These are phyloP conservation scores for Suhomyces maxii DNA, from an alignment of 1,139 yeast genomes.

Conservation along the genomic window DNA sequence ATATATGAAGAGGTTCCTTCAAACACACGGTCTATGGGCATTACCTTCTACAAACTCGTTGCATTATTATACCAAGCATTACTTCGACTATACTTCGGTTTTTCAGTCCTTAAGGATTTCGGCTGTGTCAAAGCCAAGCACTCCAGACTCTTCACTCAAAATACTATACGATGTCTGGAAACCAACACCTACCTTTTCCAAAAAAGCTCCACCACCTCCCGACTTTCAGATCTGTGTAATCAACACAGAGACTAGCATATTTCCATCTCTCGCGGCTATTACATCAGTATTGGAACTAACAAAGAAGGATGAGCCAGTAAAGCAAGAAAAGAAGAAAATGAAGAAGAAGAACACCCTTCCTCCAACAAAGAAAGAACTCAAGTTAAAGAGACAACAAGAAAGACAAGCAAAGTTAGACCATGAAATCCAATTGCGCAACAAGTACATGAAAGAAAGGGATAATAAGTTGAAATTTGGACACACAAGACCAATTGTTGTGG, in stretches of 20 bases:
- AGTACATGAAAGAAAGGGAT: conserved; percentile 31
- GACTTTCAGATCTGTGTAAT: conserved; percentile 72
- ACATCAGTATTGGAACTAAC: conserved; percentile 29
- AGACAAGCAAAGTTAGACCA: conserved; percentile 29
- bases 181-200: conserved; percentile 70
- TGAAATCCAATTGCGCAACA: conserved; percentile 23
- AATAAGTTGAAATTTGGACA: conserved; percentile 42
- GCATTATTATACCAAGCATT: conserved; percentile 26
- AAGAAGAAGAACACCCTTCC: conserved; percentile 12
- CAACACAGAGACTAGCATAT: conserved; percentile 46
- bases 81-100: conserved; percentile 38
- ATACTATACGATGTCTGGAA: conserved; percentile 77
- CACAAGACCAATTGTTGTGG: conserved; percentile 50
- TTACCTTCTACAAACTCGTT: conserved; percentile 11
- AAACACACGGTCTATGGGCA: not conserved
- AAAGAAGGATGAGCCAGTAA: conserved; percentile 7
- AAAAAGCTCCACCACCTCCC: conserved; percentile 60
- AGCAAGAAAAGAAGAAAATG: conserved; percentile 4
- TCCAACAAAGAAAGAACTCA: conserved; percentile 18
- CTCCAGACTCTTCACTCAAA: not conserved
- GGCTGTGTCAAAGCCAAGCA: not conserved
- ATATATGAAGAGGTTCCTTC: not conserved
- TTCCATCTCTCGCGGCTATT: conserved; percentile 54
- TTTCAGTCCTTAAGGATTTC: conserved; percentile 31
- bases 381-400: conserved; percentile 25